Evolutionary conservation across 768 basidiomycete species (phyloP).

Genomic region (Cubamyces lactineus): DNA sequence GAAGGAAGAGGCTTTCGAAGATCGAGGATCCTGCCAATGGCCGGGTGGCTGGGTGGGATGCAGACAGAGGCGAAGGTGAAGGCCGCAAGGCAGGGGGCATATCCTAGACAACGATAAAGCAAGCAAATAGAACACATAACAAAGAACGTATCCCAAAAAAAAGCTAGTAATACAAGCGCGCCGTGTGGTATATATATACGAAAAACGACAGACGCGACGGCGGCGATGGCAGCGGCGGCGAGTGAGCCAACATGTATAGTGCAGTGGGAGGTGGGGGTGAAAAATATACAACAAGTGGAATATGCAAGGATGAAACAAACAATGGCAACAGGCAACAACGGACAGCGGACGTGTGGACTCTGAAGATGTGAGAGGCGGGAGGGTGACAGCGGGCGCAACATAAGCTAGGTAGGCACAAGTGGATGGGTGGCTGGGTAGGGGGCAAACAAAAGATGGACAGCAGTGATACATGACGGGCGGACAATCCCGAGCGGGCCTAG

Average conservation of each 20-base stretch:
- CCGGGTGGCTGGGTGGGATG: too few species aligned
- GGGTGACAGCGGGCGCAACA: too few species aligned
- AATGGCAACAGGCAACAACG: too few species aligned
- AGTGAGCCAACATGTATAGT: not conserved
- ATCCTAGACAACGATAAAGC: too few species aligned
- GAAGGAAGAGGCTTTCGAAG: not conserved
- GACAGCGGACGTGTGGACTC: too few species aligned
- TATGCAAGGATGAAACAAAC: not conserved
- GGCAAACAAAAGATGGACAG: not conserved
- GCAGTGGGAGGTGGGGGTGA: not conserved
- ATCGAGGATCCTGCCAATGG: too few species aligned
- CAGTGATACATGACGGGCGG: constrained; percentile 1
- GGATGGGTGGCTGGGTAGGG: too few species aligned
- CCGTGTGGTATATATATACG: constrained; percentile 14
- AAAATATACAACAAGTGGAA: constrained; percentile 12
- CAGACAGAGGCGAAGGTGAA: too few species aligned
- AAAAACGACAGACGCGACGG: constrained; percentile 6
- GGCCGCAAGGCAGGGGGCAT: too few species aligned
- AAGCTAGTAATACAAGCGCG: constrained; percentile 8
- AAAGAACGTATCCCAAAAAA: not conserved
- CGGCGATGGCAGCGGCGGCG: not conserved
- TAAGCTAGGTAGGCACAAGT: too few species aligned
- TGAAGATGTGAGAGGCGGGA: too few species aligned
- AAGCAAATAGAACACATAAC: too few species aligned
- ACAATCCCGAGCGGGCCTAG: not conserved